These are phyloP conservation scores for Phytopythium vexans DNA, from an alignment of 352 stramenopile genomes.

Conservation along the genomic window DNA sequence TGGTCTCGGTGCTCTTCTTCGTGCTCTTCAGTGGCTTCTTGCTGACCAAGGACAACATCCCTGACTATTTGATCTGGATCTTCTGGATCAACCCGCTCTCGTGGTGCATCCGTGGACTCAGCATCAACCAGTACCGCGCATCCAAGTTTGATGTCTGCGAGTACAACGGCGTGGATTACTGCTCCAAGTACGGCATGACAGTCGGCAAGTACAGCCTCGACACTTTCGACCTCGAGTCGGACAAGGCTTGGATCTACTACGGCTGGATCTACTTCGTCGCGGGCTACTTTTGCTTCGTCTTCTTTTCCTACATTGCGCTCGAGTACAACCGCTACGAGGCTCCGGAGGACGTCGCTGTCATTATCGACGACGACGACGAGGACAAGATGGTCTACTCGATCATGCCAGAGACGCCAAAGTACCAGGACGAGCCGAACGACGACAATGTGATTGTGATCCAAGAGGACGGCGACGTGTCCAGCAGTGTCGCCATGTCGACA, in stretches of 20 bases:
- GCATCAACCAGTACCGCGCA: conserved; percentile 67
- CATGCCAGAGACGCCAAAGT: conserved; percentile 18
- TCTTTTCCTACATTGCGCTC: conserved; percentile 23
- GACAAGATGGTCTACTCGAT: conserved; percentile 12
- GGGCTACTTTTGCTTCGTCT: conserved; percentile 29
- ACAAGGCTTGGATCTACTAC: conserved; percentile 53
- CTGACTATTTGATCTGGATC: conserved; percentile 66
- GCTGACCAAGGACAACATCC: conserved; percentile 50
- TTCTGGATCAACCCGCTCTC: conserved; percentile 74
- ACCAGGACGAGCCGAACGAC: conserved; percentile 6
- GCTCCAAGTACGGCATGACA: conserved; percentile 15
- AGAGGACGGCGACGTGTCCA: conserved; percentile 9
- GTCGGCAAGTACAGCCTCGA: conserved; percentile 43
- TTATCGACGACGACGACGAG: conserved; percentile 5
- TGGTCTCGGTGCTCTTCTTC: conserved; percentile 61
- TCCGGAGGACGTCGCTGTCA: conserved; percentile 14
- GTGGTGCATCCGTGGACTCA: conserved; percentile 59
- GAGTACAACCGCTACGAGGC: conserved; percentile 20
- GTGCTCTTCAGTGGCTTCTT: conserved; percentile 71
- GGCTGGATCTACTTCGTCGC: conserved; percentile 43
- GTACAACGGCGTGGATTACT: conserved; percentile 58
- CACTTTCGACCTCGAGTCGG: conserved; percentile 39
- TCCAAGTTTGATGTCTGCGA: conserved; percentile 35
- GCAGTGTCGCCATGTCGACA: conserved; percentile 16
- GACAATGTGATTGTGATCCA: conserved; percentile 15